Evolutionary conservation across 73 alveolate genomes (phyloP), one percentile per base, ranked within the genome.

Genomic region (Urostyla sp.): DNA sequence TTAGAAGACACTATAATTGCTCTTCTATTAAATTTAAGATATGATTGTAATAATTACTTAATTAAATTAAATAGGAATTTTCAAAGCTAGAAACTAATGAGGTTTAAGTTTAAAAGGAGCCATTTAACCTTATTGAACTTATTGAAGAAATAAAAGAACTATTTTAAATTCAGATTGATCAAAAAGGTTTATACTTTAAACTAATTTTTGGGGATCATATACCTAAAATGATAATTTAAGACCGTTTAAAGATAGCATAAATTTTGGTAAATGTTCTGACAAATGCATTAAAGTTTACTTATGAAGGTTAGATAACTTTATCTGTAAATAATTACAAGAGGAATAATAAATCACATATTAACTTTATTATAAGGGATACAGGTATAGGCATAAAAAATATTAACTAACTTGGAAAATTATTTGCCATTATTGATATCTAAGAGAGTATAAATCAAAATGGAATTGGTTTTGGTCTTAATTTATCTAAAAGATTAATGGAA

Each of bases 201-300:
- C 8, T 27, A 2, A 0, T 8, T 5, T 5, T 78, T 18, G 59
- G 27, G 13, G 5, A 58, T 15, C 18, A 43, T 10, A 18, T 60
- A 0, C 89, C 89, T 0, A 8, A 67, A 18, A 2, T 15, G 6
- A 28, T 78, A 34, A 21, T 15, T 38, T 23, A 48, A 48, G 89
- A 78, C 34, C 4, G 24, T 11, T 7, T 13, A 4, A 78, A 54
- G 36, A 56, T 78, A 20, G 58, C 59, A 0, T 53, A 78, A 43
- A 49, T 78, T n/a, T 44, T 78, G 26, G 81, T 78, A 0, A 78
- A 78, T 36, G 27, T 78, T n/a, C 20, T 78, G 20, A 23, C 61
- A 18, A 78, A 78, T 49, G 89, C 89, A 15, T 0, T 78, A 4
- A 78, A 78, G 36, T 78, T 51, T 50, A 78, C 89, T 13, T 45